Evolutionary conservation across 176 grass and related monocot species (phyloP).

Genomic region (Hordeum marinum): DNA sequence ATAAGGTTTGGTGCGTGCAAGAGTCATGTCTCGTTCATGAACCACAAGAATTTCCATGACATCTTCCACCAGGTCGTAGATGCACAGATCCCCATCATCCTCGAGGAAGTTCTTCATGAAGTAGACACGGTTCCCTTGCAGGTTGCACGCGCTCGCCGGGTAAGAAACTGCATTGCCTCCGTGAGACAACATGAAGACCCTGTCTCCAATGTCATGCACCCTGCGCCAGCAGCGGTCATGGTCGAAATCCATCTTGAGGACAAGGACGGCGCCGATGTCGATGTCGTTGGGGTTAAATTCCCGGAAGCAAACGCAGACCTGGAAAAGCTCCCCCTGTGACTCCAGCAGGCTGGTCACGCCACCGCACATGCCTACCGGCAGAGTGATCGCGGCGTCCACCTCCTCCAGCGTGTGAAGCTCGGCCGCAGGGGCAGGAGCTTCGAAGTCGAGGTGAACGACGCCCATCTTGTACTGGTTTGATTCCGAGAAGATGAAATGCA

Average conservation of each 20-base stretch:
- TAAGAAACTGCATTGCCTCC: background rate
- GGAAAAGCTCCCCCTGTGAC: background rate
- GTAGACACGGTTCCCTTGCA: background rate
- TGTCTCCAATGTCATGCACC: slow-evolving; percentile 12
- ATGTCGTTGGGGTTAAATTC: background rate
- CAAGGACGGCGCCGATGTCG: background rate
- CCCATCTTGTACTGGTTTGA: background rate
- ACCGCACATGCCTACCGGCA: background rate
- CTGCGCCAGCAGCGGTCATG: background rate
- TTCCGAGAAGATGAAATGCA: slow-evolving; percentile 1
- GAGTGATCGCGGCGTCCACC: background rate
- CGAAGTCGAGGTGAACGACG: background rate
- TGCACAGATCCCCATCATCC: background rate
- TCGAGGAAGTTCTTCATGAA: background rate
- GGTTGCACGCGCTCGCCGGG: background rate
- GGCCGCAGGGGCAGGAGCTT: background rate
- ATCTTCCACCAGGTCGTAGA: slow-evolving; percentile 3
- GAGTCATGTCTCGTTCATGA: background rate
- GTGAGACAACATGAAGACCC: background rate
- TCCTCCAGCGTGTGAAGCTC: background rate
- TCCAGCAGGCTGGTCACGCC: background rate
- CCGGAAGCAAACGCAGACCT: background rate
- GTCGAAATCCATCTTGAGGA: slow-evolving; percentile 8
- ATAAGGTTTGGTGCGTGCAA: background rate
- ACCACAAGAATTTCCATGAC: background rate